phyloP scores from a whole-genome alignment of 2,329 filamentous ascomycete species.

The Fusarium mundagurra region DNA sequence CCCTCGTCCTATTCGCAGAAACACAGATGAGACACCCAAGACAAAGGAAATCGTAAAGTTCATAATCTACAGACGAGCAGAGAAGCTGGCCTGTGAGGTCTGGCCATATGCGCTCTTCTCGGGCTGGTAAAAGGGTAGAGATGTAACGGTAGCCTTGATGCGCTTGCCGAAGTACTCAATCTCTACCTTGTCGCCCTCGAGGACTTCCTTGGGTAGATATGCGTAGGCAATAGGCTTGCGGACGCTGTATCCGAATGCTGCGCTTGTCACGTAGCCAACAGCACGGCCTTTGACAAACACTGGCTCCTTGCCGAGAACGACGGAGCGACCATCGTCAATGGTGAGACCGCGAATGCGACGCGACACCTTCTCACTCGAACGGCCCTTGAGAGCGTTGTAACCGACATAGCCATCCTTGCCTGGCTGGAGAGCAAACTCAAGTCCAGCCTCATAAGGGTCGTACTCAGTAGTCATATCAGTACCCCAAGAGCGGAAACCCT shows the following conservation, averaged over 20 bases:
- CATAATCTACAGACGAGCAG: constrained; percentile 25
- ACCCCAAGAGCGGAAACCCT: constrained; percentile 66
- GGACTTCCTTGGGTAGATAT: constrained; percentile 60
- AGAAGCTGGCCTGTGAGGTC: constrained; percentile 1
- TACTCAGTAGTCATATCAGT: constrained; percentile 70
- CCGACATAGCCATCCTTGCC: constrained; percentile 63
- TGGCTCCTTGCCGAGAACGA: constrained; percentile 71
- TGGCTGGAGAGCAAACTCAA: constrained; percentile 59
- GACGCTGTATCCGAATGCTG: constrained; percentile 68
- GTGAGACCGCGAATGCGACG: constrained; percentile 60
- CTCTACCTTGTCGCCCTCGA: constrained; percentile 62
- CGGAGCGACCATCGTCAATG: constrained; percentile 64
- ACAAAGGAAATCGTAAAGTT: constrained; percentile 6
- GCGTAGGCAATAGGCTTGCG: constrained; percentile 68
- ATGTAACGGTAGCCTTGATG: constrained; percentile 62
- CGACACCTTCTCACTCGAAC: constrained; percentile 48
- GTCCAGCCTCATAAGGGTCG: constrained; percentile 67
- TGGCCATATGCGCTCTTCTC: constrained; percentile 30
- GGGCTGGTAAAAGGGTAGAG: constrained; percentile 53
- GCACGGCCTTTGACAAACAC: constrained; percentile 60
- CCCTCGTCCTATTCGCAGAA: background rate
- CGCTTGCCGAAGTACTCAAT: constrained; percentile 69
- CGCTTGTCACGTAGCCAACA: constrained; percentile 68
- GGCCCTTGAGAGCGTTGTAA: constrained; percentile 56
- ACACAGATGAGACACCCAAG: background rate